A percentile compares a stretch with the other conserved stretches of the same genome.
phyloP scores from a whole-genome alignment of 345 rosid species.

The Noccaea bulbosa region DNA sequence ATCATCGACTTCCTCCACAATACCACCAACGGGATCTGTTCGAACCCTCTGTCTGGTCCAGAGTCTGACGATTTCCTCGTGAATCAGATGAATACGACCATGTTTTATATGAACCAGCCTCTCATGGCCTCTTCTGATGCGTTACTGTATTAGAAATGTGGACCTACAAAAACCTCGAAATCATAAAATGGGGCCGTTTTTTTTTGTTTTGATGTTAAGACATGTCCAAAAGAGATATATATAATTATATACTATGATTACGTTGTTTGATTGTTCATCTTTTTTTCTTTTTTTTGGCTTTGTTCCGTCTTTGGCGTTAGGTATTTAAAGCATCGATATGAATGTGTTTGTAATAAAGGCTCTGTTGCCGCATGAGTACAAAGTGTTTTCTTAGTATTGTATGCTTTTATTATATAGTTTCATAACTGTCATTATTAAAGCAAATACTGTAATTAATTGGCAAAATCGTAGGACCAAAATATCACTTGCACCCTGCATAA shows the following conservation, averaged over 20 bases:
- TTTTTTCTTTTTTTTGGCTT: neutral
- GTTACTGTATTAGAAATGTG: slow-evolving; percentile 50
- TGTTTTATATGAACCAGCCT: slow-evolving; percentile 61
- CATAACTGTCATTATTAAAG: slow-evolving; percentile 11
- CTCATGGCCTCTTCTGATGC: slow-evolving; percentile 74
- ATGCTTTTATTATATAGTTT: slow-evolving; percentile 9
- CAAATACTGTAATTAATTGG: neutral
- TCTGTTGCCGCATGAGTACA: slow-evolving; percentile 41
- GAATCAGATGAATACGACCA: slow-evolving; percentile 49
- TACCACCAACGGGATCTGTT: slow-evolving; percentile 25
- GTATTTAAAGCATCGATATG: slow-evolving; percentile 33
- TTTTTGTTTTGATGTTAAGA: slow-evolving; percentile 29
- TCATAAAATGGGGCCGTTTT: slow-evolving; percentile 31
- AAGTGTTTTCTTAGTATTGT: slow-evolving; percentile 33
- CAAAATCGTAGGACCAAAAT: neutral
- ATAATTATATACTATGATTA: neutral
- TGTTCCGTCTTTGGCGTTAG: slow-evolving; percentile 31
- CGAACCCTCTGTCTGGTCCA: slow-evolving; percentile 35
- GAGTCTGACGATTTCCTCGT: slow-evolving; percentile 48
- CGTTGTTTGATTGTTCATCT: slow-evolving; percentile 28
- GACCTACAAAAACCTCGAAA: slow-evolving; percentile 14
- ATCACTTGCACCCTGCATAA: neutral
- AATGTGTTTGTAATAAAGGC: slow-evolving; percentile 42
- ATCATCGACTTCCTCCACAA: slow-evolving; percentile 54
- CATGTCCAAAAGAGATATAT: slow-evolving; percentile 20